Evolutionary conservation across 2,329 filamentous ascomycete species (phyloP).

Genomic region (Kalmusia sp.): DNA sequence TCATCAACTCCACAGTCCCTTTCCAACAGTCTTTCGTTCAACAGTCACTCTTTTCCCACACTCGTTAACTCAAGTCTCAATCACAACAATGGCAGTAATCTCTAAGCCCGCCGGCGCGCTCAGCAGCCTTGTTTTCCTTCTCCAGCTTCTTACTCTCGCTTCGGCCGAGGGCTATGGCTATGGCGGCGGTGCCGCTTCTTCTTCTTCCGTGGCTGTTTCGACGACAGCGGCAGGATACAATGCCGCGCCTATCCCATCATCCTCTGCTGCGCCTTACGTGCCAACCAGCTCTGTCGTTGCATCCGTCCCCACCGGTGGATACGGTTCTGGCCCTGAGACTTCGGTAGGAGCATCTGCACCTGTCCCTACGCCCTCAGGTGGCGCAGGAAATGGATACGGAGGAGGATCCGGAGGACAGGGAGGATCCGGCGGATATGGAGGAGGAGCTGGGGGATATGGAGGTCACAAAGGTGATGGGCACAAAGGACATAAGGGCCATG

Average conservation of each 20-base stretch:
- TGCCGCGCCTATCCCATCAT: slow-evolving; percentile 1
- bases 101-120: slow-evolving; percentile 8
- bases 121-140: slow-evolving; percentile 10
- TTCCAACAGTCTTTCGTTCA: slow-evolving; percentile 6
- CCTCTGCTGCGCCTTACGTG: not conserved
- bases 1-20: slow-evolving; percentile 4
- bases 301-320: slow-evolving; percentile 5
- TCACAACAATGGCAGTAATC: slow-evolving; percentile 5
- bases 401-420: not conserved
- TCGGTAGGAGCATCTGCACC: not conserved
- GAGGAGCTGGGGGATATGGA: not conserved
- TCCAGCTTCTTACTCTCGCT: slow-evolving; percentile 6
- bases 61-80: not conserved
- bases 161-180: slow-evolving; percentile 8
- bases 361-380: not conserved
- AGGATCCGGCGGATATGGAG: not conserved
- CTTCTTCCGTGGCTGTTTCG: slow-evolving; percentile 1
- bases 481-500: not conserved
- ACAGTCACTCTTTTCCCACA: slow-evolving; percentile 3
- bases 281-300: not conserved
- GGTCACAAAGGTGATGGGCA: not conserved
- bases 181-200: slow-evolving; percentile 8
- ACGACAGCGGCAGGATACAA: slow-evolving; percentile 5
- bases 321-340: not conserved
- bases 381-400: not conserved